These are phyloP conservation scores for Candida tropicalis DNA, from an alignment of 1,139 yeast species.

Conservation along the genomic window DNA sequence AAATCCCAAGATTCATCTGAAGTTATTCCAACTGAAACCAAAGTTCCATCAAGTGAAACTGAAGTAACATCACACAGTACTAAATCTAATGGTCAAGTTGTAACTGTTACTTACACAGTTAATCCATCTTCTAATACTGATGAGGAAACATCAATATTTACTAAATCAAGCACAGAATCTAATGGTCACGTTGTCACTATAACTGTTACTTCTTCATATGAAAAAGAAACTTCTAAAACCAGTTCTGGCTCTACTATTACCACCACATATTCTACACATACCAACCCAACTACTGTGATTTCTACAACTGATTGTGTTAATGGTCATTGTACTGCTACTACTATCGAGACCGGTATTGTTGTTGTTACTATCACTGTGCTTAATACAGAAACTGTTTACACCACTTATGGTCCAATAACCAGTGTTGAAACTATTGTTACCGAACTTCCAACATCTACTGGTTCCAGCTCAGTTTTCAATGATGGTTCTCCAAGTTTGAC, in stretches of 20 bases:
- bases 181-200: constrained; percentile 1
- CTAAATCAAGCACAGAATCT: neutral
- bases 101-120: neutral
- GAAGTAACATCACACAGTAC: neutral
- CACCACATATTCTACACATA: constrained; percentile 1
- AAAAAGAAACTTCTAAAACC: neutral
- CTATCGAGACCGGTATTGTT: constrained; percentile 3
- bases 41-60: neutral
- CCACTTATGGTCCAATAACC: constrained; percentile 5
- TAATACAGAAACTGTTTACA: constrained; percentile 3
- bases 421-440: constrained; percentile 3
- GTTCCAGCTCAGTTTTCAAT: neutral
- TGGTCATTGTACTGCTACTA: constrained; percentile 1
- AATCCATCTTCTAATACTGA: neutral
- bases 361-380: constrained; percentile 3
- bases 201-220: neutral
- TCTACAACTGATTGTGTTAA: neutral
- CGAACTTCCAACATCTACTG: neutral
- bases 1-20: neutral
- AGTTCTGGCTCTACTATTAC: neutral
- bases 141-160: neutral
- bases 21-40: neutral
- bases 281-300: constrained; percentile 4
- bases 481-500: neutral
- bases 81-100: neutral